Evolutionary conservation across 768 basidiomycete species (phyloP), one percentile per base, ranked within the genome.

Genomic region (Tricholoma flavovirens): DNA sequence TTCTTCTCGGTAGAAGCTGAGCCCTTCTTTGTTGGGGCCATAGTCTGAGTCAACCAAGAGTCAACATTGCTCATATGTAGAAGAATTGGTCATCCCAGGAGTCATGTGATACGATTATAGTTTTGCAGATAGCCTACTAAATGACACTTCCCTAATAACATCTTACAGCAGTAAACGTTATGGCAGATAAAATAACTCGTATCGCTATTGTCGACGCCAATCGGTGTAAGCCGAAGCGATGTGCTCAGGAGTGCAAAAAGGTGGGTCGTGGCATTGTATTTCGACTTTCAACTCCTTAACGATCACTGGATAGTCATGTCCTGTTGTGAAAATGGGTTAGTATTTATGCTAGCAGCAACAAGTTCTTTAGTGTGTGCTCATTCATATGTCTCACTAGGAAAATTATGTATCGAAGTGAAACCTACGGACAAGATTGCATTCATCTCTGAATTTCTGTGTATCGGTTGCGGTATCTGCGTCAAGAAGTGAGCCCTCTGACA

Each of bases 391-490:
- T 24, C 50, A 29, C 33, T 48, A 55, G 93, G 97, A 15, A 98
- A 97, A 74, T 79, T 99, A 21, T 99, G 97, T 78, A 98, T 98
- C 63, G 97, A 98, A 75, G 97, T 99, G 61, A 95, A 93, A 71
- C 70, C 96, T 12, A 83, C 86, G 7, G 95, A 97, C 75, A 98
- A 98, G 79, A 97, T 98, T 73, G 89, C 97, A 1, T 98, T 95
- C 81, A 90, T 99, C 74, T 98, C 97, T 24, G 97, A 99, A 71
- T 94, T 96, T 70, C 79, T 99, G 54, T 99, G 97, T 70, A 99
- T 99, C 59, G 97, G 97, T 65, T 99, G 97, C 73, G 97, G 97
- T 90, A 98, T 99, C 67, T 99, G 97, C 70, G 95, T 98, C 32
- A 98, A 98, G 77, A 99, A 98, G 96, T 97, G 67, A 69, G 88